Base-by-base conservation (phyloP, 108 stramenopile genomes). In the Nannochloropsis oceanica region DNA sequence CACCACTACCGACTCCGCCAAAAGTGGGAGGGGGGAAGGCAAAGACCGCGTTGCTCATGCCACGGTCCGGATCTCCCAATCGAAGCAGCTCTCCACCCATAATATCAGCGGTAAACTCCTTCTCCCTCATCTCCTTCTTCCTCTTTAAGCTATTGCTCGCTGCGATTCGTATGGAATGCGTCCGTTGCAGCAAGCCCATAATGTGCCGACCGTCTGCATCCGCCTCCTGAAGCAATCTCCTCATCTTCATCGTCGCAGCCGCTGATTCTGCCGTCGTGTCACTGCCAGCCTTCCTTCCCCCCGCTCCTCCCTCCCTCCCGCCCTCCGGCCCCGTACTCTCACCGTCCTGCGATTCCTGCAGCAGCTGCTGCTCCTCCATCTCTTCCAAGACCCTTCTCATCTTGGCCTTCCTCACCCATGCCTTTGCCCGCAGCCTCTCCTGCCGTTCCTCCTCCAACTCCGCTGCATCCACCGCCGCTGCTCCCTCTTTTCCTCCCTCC, bases 161-260 rank as follows among this genome's bases (percentile, higher is more conserved):
- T 22, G 73, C 25, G 2, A 83, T 83, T 0, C 82, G 83, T 26
- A 79, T 83, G 34, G 85, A 85, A 82, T 89, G 85, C 80, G 88
- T 89, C 82, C 88, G 85, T 34, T 89, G 85, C 13, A 89, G 88
- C 79, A 89, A 82, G 85, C 85, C 79, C 85, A 89, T 85, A 13
- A 89, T 82, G 25, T 86, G 85, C 85, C 85, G 88, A 20, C 82
- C 79, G 82, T 89, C 88, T 50, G 85, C 84, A 79, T 89, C 88
- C 44, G 80, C 81, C 43, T 83, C 27, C 27, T 34, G 22, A 22
- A 83, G 42, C n/a, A 44, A 13, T 20, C 27, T 18, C n/a, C 82
- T 22, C 11, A 42, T n/a, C 13, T n/a, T 34, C 42, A 42, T 20
- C 13, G 43, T 42, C 13, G 42, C 34, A 7, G 20, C 82, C 8